Base-by-base conservation (phyloP, 441 rosid genomes). In the Croton setiger region DNA sequence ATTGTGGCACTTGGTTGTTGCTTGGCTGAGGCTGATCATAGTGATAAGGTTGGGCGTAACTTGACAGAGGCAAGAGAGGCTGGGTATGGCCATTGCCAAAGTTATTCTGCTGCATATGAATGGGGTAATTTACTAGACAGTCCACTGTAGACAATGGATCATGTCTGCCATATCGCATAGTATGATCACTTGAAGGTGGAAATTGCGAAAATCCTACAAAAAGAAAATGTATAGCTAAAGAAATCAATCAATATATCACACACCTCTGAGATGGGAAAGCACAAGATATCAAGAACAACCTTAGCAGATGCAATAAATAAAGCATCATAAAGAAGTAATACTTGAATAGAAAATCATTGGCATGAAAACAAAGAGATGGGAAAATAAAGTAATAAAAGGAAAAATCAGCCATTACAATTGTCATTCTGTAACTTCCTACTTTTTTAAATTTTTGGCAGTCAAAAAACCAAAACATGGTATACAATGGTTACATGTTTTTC, bases 1-100 rank as follows among this genome's bases (percentile, higher is more conserved):
- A 74, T 45, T 71, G 75, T 61, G 66, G 69, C 59, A 20, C 61
- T 61, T 65, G 60, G 37, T 43, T 41, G 55, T 60, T 56, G 64
- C 68, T 73, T 18, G 74, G 74, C 41, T 61, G 72, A 68, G 78
- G 71, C 33, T 72, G 70, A 64, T 44, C 64, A 36, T 58, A 63
- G 67, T 43, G 75, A 73, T 48, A 62, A 70, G 67, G 76, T 39
- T 68, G 76, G 44, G 54, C 60, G 55, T 72, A 63, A 39, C 68
- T 62, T 49, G 68, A 53, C 35, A 35, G 45, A 60, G 76, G 81
- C 20, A 53, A 57, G 41, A 61, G 73, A 20, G 62, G 60, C 62
- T 64, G 72, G 44, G n/a, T 39, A 53, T 37, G 74, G 63, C 39
- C 43, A 27, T 27, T 53, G 58, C 70, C 72, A 71, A 44, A 44